These are phyloP conservation scores for Acanthamoeba culbertsoni DNA, from an alignment of 208 protist genomes.

Conservation along the genomic window DNA sequence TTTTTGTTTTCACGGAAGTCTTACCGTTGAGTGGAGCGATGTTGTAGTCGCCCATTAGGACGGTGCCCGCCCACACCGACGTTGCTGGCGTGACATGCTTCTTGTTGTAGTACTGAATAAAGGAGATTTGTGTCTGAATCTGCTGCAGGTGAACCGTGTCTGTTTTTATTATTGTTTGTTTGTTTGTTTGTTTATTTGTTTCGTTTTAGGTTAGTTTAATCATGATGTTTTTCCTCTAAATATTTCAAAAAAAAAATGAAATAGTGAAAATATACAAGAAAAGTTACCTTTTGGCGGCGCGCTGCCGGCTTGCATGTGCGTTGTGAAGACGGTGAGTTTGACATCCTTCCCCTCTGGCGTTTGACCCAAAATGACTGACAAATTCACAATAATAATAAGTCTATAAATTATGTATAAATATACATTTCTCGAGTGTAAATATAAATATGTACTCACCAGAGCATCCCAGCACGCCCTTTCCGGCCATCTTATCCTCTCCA, in stretches of 20 bases:
- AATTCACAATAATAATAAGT: background rate
- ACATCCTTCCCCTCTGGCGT: background rate
- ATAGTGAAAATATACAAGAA: no score
- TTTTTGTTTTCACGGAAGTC: background rate
- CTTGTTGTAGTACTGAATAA: background rate
- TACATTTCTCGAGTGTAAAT: background rate
- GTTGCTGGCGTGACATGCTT: background rate
- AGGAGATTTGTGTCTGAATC: background rate
- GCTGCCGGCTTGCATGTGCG: background rate
- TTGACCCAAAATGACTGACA: background rate
- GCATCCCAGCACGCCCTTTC: background rate
- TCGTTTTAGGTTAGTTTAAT: no score
- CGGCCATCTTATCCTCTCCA: background rate
- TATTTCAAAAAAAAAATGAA: no score
- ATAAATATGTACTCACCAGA: background rate
- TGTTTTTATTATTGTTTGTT: no score
- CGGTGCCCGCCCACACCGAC: background rate
- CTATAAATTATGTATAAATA: background rate
- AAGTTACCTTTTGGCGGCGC: background rate
- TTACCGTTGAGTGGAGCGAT: background rate
- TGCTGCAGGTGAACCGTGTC: background rate
- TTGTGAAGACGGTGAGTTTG: background rate
- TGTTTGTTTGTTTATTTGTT: no score
- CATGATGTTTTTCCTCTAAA: no score
- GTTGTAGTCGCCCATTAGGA: constrained; percentile 15